A percentile compares a stretch with the other conserved stretches of the same genome.
Conservation (phyloP, 257 asterid species). For the Mentha longifolia region DNA sequence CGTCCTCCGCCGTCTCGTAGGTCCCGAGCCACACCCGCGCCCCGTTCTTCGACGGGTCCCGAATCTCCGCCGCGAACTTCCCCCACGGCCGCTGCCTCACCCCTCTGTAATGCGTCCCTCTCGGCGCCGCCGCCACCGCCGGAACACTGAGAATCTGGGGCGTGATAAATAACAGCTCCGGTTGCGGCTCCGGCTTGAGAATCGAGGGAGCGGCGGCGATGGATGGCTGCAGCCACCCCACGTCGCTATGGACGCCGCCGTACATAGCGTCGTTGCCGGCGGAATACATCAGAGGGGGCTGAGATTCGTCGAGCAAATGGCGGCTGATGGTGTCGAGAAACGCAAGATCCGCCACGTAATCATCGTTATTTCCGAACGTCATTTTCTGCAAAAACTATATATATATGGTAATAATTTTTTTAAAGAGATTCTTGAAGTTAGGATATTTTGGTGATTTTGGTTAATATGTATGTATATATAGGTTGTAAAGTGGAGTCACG, state of each 20-base stretch:
- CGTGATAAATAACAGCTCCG: no score
- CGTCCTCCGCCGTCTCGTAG: slow-evolving; percentile 49
- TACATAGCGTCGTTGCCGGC: not conserved
- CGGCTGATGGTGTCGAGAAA: slow-evolving; percentile 40
- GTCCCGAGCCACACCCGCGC: slow-evolving; percentile 53
- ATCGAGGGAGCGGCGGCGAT: not conserved
- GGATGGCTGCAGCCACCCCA: slow-evolving; percentile 26
- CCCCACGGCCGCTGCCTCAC: slow-evolving; percentile 54
- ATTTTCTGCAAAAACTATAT: not conserved
- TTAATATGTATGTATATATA: slow-evolving; percentile 10
- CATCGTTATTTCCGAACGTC: slow-evolving; percentile 15
- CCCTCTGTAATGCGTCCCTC: slow-evolving; percentile 42
- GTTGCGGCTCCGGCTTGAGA: slow-evolving; percentile 29
- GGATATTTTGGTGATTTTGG: slow-evolving; percentile 3
- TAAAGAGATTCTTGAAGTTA: not conserved
- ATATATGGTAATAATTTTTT: not conserved
- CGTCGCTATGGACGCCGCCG: not conserved
- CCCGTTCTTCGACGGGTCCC: slow-evolving; percentile 45
- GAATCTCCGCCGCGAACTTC: slow-evolving; percentile 49
- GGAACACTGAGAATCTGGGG: not conserved
- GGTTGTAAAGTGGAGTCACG: not conserved
- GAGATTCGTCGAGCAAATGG: slow-evolving; percentile 46
- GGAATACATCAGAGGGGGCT: not conserved
- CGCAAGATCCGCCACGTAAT: slow-evolving; percentile 37
- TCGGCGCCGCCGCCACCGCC: not conserved